Evolutionary conservation across 208 protist genomes (phyloP), one percentile per base, ranked within the genome.

Genomic region (Trypanosoma boissoni): DNA sequence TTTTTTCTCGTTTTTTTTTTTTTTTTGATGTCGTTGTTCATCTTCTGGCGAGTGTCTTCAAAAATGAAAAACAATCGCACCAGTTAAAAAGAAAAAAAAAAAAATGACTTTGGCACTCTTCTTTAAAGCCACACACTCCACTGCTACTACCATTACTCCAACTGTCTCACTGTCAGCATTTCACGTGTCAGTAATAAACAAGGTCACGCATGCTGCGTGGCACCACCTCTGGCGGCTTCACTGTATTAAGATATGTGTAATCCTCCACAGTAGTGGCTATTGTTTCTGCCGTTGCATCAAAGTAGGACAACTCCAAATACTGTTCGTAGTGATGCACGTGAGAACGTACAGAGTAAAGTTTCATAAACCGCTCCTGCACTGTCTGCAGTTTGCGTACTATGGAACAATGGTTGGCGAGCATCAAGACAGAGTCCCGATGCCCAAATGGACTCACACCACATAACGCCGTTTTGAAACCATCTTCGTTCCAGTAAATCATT

Each of bases 391-490:
- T 96, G 1, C 67, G 46, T 5, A 71, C 74, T 29, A 98, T 93
- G 36, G 79, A 78, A 51, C 80, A 95, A 71, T 89, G 94, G 76
- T 99, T 99, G 36, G 80, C 66, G 1, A 99, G 77, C 59, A 91
- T 90, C 23, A 98, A 77, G 54, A 98, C 75, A 9, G 95, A 96
- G 44, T 96, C 68, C 37, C 75, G 74, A 73, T 97, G 94, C 21
- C 86, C 83, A 0, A 97, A 76, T 10, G 96, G 94, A 50, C 94
- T 90, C 28, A 95, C 87, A 1, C 84, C 74, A 64, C 96, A 98
- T 45, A 96, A 63, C 3, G 97, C 96, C 20, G 97, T 94, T 76
- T 99, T 99, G 80, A 98, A 98, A 27, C 94, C 96, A 50, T 99
- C 96, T 36, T 87, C 78, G 65, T 98, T 99, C 96, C 97, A 99